These are phyloP conservation scores for Tricholomella constricta DNA, from an alignment of 768 basidiomycete genomes.

Conservation along the genomic window DNA sequence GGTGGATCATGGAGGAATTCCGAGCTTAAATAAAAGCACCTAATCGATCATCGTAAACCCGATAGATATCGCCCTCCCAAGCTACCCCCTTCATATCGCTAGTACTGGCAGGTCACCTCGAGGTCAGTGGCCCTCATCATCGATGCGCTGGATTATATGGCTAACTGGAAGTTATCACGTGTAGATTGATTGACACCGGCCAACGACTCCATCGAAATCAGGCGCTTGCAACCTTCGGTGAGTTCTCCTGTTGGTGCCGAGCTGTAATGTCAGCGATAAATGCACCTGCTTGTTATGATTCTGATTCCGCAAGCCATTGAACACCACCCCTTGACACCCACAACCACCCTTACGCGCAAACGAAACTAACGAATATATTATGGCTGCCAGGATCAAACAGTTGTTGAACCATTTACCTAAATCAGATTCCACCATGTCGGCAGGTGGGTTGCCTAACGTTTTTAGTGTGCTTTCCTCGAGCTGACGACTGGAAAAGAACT, in stretches of 20 bases:
- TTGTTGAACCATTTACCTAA: conserved; percentile 53
- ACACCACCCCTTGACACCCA: neutral
- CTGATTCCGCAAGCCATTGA: neutral
- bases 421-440: conserved; percentile 44
- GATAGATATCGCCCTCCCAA: neutral
- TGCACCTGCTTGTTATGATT: neutral
- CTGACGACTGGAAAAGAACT: conserved; percentile 47
- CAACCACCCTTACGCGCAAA: neutral
- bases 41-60: conserved; percentile 7
- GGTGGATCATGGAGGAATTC: neutral
- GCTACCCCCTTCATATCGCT: neutral
- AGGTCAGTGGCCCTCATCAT: neutral
- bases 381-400: conserved; percentile 64
- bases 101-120: neutral
- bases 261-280: conserved; percentile 2
- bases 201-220: conserved; percentile 11
- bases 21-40: neutral
- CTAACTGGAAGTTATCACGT: conserved; percentile 15
- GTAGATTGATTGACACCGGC: conserved; percentile 1
- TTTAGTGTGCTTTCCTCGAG: conserved; percentile 4
- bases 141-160: neutral
- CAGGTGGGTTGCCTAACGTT: conserved; percentile 43
- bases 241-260: conserved; percentile 5
- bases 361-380: conserved; percentile 25
- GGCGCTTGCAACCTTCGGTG: conserved; percentile 8